phyloP scores from a whole-genome alignment of 2,329 filamentous ascomycete genomes.

The Talaromyces sp. region DNA sequence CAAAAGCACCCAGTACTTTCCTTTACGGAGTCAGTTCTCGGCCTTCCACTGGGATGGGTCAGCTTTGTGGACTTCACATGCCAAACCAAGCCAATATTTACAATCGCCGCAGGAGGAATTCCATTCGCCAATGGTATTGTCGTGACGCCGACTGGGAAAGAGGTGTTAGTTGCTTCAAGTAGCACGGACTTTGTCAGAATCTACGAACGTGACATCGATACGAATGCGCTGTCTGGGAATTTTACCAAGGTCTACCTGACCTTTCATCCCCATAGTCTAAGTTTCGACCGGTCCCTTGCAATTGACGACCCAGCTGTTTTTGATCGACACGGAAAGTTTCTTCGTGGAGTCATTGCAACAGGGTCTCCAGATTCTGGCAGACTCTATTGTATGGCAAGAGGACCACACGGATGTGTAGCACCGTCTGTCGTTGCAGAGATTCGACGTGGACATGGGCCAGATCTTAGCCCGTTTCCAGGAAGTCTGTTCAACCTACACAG shows the following conservation, averaged over 20 bases:
- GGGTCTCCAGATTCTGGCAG: conserved; percentile 12
- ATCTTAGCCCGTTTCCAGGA: conserved; percentile 15
- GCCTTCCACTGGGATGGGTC: conserved; percentile 14
- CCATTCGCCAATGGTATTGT: conserved; percentile 15
- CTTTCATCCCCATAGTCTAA: conserved; percentile 15
- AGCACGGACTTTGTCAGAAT: conserved; percentile 9
- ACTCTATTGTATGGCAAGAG: conserved; percentile 13
- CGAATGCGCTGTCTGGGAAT: conserved; percentile 11
- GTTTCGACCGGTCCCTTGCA: conserved; percentile 14
- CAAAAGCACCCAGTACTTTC: conserved; percentile 13
- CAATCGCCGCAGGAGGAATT: conserved; percentile 12
- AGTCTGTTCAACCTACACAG: conserved; percentile 7
- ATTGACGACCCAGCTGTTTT: conserved; percentile 13
- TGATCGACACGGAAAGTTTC: conserved; percentile 13
- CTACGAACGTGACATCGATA: conserved; percentile 14
- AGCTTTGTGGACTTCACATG: conserved; percentile 13
- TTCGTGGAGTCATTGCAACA: conserved; percentile 13
- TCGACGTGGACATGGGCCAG: conserved; percentile 12
- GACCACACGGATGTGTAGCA: conserved; percentile 11
- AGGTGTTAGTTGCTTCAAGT: conserved; percentile 14
- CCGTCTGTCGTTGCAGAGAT: conserved; percentile 16
- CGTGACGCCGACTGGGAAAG: conserved; percentile 14
- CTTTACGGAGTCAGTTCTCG: conserved; percentile 11
- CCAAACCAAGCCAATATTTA: conserved; percentile 6
- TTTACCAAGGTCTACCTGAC: conserved; percentile 10